Percentiles rank a stretch among this genome's conserved stretches.
These are phyloP conservation scores for Avena sativa DNA, from an alignment of 176 grass and related monocot genomes.

Conservation along the genomic window DNA sequence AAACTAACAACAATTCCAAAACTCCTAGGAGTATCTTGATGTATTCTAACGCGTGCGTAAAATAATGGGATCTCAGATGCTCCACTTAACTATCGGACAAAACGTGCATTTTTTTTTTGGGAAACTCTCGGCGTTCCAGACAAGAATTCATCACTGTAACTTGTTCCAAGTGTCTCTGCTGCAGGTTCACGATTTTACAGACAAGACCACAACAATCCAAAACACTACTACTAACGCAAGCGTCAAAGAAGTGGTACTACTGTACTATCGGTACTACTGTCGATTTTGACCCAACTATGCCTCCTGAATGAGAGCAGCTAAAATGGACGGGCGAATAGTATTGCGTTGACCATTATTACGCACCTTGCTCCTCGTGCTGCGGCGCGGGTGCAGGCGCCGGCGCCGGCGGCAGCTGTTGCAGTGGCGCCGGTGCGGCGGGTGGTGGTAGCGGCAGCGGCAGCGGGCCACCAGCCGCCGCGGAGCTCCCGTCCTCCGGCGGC, in stretches of 20 bases:
- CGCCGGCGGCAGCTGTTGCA: constrained; percentile 43
- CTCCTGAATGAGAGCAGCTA: neutral
- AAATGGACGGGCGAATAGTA: neutral
- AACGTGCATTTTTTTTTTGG: constrained; percentile 28
- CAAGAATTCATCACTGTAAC: constrained; percentile 40
- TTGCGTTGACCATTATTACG: constrained; percentile 21
- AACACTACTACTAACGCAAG: neutral
- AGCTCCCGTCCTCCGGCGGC: constrained; percentile 35
- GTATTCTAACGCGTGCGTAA: constrained; percentile 14
- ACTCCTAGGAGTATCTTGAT: neutral
- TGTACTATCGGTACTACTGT: neutral
- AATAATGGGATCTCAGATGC: constrained; percentile 19
- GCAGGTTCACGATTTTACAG: neutral
- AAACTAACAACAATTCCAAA: neutral
- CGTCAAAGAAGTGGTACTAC: constrained; percentile 24
- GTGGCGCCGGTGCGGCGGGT: constrained; percentile 29
- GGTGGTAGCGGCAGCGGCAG: neutral
- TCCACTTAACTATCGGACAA: constrained; percentile 18
- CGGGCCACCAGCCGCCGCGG: neutral
- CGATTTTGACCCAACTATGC: constrained; percentile 11
- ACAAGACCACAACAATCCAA: constrained; percentile 37
- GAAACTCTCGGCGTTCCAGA: constrained; percentile 23
- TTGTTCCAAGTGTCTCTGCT: neutral
- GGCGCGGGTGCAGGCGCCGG: constrained; percentile 9
- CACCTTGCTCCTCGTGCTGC: constrained; percentile 34